Base-by-base conservation (phyloP, 2,329 filamentous ascomycete genomes). In the Sordariomycetes sp. region DNA sequence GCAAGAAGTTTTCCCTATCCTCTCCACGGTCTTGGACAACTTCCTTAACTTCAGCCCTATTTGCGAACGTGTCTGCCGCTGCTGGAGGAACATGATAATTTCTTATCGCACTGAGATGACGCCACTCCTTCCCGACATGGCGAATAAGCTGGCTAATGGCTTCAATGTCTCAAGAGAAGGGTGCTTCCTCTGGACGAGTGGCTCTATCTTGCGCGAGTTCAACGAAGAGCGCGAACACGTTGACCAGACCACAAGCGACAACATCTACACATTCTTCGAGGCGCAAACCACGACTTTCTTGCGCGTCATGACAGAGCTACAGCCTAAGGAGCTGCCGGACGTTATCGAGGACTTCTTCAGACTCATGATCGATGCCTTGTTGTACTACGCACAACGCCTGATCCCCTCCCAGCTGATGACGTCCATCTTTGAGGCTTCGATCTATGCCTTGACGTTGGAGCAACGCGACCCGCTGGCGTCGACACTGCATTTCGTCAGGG, bases 161-260 rank as follows among this genome's bases (percentile, higher is more conserved):
- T 98, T 98, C 54, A 73, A 82, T 36, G 72, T 75, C 14, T 95
- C 90, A 9, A 76, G 80, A 40, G 90, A 98, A 59, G 92, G 92
- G 10, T 95, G 90, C 55, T 98, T 98, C 70, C 69, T 98, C n/a
- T 98, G 92, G 92, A 90, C 92, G 2, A 95, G 90, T 3, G 85
- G 88, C 43, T 86, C 90, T 8, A 93, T 98, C 42, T 73, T 98
- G 20, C 82, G 92, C 39, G 92, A 98, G 56, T 98, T 96, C 53
- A 92, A 86, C 0, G 86, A 94, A 47, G 87, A 90, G 27, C 77
- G 84, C 27, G 87, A 94, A 46, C 77, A 84, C 40, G 84, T 96
- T 15, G 82, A 90, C 35, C 72, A 80, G 33, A 66, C 73, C n/a
- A 93, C 86, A 6, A 85, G 84, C 12, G 79, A 86, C 35, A 83